Evolutionary conservation across 805 yeast genomes (phyloP).

Genomic region (Wickerhamomyces chambardii): DNA sequence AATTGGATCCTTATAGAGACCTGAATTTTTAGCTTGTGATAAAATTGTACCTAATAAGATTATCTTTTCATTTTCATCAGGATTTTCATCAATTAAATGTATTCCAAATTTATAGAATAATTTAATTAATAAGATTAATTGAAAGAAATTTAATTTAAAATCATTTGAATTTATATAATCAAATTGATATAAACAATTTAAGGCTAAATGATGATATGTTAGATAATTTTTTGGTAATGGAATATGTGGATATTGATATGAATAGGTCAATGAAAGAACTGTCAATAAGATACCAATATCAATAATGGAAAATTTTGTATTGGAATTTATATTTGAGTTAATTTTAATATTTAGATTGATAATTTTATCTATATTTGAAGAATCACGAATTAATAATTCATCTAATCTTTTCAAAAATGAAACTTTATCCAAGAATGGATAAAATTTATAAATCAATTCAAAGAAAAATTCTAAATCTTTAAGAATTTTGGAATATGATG

Average conservation of each 20-base stretch:
- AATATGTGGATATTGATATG: too few relatives aligned
- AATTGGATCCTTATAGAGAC: slow-evolving; percentile 48
- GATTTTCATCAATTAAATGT: slow-evolving; percentile 50
- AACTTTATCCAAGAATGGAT: too few relatives aligned
- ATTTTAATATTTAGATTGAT: slow-evolving; percentile 5
- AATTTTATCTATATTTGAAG: slow-evolving; percentile 2
- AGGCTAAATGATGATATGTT: slow-evolving; percentile 36
- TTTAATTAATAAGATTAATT: slow-evolving; percentile 39
- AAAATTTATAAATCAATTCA: too few relatives aligned
- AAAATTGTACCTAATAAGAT: slow-evolving; percentile 37
- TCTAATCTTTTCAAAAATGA: too few relatives aligned
- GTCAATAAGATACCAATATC: too few relatives aligned
- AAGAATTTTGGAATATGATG: too few relatives aligned
- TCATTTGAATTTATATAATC: slow-evolving; percentile 35
- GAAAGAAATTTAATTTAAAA: slow-evolving; percentile 37
- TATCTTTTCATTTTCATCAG: slow-evolving; percentile 39
- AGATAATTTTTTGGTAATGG: slow-evolving; percentile 27
- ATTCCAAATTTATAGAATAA: slow-evolving; percentile 38
- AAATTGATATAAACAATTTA: slow-evolving; percentile 46
- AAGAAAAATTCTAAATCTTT: too few relatives aligned
- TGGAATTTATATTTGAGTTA: too few relatives aligned
- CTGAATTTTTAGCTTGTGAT: slow-evolving; percentile 46
- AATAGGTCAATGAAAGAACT: slow-evolving; percentile 5
- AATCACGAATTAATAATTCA: too few relatives aligned
- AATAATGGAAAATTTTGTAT: too few relatives aligned